phyloP scores from a whole-genome alignment of 148 eudicot species.

The Heliosperma pusillum region DNA sequence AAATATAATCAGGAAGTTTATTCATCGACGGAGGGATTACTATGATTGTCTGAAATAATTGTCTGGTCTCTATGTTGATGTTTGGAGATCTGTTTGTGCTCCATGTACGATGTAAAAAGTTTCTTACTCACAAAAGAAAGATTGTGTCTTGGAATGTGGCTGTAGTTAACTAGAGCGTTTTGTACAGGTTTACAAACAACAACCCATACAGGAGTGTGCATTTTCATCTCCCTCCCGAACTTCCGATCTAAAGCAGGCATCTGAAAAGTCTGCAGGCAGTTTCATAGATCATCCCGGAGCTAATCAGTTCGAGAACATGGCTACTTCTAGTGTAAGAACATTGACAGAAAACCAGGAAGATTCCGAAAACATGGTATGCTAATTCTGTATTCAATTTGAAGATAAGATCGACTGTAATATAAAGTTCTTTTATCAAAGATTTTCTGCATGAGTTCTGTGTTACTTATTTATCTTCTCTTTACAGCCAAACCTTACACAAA shows the following conservation, averaged over 20 bases:
- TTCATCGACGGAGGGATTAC: not conserved
- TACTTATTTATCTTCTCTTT: not conserved
- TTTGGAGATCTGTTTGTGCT: not conserved
- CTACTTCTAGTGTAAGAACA: not conserved
- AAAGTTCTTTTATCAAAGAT: conserved; percentile 2
- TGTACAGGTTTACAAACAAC: conserved; percentile 34
- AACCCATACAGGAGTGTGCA: conserved; percentile 10
- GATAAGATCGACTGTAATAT: not conserved
- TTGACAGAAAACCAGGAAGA: conserved; percentile 7
- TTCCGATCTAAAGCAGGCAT: conserved; percentile 1
- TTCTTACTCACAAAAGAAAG: no score
- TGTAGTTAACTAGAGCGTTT: not conserved
- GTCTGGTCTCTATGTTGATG: not conserved
- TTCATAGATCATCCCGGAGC: not conserved
- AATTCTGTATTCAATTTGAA: not conserved
- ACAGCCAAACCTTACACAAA: conserved; percentile 12
- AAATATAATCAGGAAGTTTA: no score
- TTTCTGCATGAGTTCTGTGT: not conserved
- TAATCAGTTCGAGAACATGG: not conserved
- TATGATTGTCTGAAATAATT: not conserved
- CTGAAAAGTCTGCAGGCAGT: not conserved
- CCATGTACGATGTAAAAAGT: not conserved
- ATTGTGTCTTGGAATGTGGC: no score
- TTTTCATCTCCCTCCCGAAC: conserved; percentile 1
- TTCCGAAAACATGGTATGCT: not conserved